These are phyloP conservation scores for Spergularia azorica DNA, from an alignment of 179 eudicot species.

Conservation along the genomic window DNA sequence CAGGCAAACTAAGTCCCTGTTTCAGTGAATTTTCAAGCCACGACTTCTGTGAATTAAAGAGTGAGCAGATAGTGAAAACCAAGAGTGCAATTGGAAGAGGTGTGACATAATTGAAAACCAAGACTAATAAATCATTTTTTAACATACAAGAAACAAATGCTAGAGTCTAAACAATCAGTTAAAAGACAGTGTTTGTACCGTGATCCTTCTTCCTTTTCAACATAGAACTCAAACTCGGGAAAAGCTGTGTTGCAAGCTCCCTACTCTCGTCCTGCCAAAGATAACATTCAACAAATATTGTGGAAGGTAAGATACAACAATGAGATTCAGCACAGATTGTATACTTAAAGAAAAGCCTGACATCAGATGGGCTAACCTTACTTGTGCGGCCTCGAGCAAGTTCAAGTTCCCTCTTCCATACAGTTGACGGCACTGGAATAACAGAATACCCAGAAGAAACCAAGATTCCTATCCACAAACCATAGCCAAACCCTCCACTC, in stretches of 20 bases:
- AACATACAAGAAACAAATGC: not conserved
- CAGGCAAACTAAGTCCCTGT: not conserved
- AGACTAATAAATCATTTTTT: too few species aligned
- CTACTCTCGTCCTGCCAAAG: conserved; percentile 85
- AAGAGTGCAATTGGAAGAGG: not conserved
- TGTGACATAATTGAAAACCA: too few species aligned
- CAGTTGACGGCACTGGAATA: conserved; percentile 70
- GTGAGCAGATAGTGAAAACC: not conserved
- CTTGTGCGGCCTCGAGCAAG: conserved; percentile 60
- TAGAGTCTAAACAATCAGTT: not conserved
- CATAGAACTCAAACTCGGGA: conserved; percentile 66
- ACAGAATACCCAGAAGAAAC: conserved; percentile 95
- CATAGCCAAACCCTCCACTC: conserved; percentile 95
- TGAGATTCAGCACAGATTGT: too few species aligned
- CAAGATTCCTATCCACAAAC: conserved; percentile 86
- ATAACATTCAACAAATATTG: not conserved
- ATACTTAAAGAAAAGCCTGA: not conserved
- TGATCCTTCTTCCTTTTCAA: conserved; percentile 92
- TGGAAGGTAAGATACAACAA: not conserved
- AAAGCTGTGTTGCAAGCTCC: conserved; percentile 69
- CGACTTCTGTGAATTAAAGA: not conserved
- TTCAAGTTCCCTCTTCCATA: conserved; percentile 80
- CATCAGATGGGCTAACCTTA: conserved; percentile 56
- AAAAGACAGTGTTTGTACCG: conserved; percentile 43
- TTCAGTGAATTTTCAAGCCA: too few species aligned